Evolutionary conservation across 2,329 filamentous ascomycete genomes (phyloP), one percentile per base, ranked within the genome.

Genomic region (Trichophyton benhamiae): DNA sequence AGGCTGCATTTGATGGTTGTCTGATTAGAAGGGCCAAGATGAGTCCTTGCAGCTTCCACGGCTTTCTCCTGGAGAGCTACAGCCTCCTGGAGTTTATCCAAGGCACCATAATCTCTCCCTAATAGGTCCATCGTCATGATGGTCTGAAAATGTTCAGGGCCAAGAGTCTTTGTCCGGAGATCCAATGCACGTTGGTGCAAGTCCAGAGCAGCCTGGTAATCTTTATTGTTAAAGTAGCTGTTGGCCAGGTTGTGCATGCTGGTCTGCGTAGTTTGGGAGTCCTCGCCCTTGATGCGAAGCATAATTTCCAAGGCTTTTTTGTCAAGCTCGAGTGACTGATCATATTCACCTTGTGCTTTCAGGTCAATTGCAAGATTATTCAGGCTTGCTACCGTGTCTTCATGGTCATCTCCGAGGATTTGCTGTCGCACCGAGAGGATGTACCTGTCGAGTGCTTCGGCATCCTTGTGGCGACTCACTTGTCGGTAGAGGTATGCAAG

Each of bases 81-180:
- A 30, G 49, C 49, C 4, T 53, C 49, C n/a, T 53, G 49, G 27
- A 53, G 15, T 9, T 22, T 53, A 15, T 53, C 15, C 27, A 53
- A 33, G 7, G 49, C 49, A 30, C 22, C 27, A 53, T 53, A 53
- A 33, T 53, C 49, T 15, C 49, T 27, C 3, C 49, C 49, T n/a
- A 53, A 15, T 2, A 53, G 49, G 15, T 60, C 62, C 64, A 68
- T 66, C 30, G 61, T 68, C 13, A 13, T 59, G 15, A 53, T 53
- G 2, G 69, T 71, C 15, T 65, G 36, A 17, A 63, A 66, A 63
- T 71, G 66, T 30, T 71, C 65, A 8, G 60, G 33, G 2, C 68
- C 68, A 13, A 68, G 63, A 20, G 64, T 38, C 44, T 46, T 64
- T 36, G 66, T 63, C 1, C 60, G 62, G 5, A 61, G 61, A 57